Evolutionary conservation across 2,329 filamentous ascomycete genomes (phyloP).

Genomic region (Ceratocystis variospora): DNA sequence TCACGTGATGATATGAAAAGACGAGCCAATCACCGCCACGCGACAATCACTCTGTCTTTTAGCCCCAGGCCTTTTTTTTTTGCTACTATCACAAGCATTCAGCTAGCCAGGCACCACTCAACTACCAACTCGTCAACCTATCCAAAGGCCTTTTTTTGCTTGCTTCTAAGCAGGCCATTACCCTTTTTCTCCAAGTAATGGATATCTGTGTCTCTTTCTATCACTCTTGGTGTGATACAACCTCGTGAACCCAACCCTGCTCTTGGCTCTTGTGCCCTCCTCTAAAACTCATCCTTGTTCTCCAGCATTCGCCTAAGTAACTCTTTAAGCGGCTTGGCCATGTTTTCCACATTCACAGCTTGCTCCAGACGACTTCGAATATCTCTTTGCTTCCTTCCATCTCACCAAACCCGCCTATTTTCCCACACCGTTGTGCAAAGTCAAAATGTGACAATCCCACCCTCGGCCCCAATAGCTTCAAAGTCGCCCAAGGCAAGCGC

Average conservation of each 20-base stretch:
- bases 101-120: background rate
- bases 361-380: background rate
- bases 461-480: background rate
- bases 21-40: background rate
- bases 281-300: background rate
- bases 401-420: background rate
- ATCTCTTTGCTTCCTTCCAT: background rate
- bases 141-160: background rate
- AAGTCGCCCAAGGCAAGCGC: conserved; percentile 10
- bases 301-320: background rate
- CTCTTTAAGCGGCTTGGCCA: background rate
- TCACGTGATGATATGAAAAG: conserved; percentile 17
- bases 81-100: background rate
- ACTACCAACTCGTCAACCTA: background rate
- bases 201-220: background rate
- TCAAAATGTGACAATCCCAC: background rate
- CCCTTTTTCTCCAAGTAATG: background rate
- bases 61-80: background rate
- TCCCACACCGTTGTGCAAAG: background rate
- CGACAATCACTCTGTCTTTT: background rate
- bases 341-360: conserved; percentile 1
- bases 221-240: conserved; percentile 5
- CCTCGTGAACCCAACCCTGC: background rate
- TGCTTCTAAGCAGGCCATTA: background rate
- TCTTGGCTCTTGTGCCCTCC: background rate